Percentiles rank a stretch among this genome's conserved stretches.
Conservation (phyloP, 176 grass and related monocot genomes). For the Triticum dicoccoides region DNA sequence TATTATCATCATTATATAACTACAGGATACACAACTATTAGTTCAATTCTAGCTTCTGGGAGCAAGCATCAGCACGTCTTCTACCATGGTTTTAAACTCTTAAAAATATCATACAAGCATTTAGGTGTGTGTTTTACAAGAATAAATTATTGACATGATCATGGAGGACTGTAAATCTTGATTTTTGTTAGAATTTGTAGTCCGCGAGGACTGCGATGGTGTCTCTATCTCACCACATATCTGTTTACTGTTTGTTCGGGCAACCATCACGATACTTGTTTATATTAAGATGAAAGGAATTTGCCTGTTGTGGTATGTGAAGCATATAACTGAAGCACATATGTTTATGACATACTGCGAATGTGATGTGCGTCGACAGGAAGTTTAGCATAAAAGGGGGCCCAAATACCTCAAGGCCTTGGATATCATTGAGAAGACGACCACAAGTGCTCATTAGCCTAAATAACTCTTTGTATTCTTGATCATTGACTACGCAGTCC, state of each 20-base stretch:
- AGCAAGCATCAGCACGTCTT: not conserved
- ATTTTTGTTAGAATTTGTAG: not conserved
- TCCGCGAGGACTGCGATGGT: not conserved
- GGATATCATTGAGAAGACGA: slow-evolving; percentile 62
- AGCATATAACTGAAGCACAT: not conserved
- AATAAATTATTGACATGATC: not conserved
- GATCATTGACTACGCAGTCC: slow-evolving; percentile 21
- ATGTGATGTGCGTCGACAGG: not conserved
- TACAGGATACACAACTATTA: not conserved
- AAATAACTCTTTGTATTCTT: slow-evolving; percentile 52
- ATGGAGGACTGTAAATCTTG: not conserved
- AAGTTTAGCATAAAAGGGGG: not conserved
- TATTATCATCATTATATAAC: no score
- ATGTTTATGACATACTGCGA: not conserved
- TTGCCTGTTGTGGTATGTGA: not conserved
- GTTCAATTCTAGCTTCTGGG: not conserved
- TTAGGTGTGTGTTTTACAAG: no score
- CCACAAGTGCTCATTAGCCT: slow-evolving; percentile 55
- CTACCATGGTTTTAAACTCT: not conserved
- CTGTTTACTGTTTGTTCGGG: no score
- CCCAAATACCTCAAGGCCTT: slow-evolving; percentile 48
- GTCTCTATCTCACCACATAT: not conserved
- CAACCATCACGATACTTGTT: not conserved
- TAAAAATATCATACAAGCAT: not conserved
- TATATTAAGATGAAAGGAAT: not conserved